Evolutionary conservation across 2,329 filamentous ascomycete genomes (phyloP).

Genomic region (Penicillium psychrosexuale): DNA sequence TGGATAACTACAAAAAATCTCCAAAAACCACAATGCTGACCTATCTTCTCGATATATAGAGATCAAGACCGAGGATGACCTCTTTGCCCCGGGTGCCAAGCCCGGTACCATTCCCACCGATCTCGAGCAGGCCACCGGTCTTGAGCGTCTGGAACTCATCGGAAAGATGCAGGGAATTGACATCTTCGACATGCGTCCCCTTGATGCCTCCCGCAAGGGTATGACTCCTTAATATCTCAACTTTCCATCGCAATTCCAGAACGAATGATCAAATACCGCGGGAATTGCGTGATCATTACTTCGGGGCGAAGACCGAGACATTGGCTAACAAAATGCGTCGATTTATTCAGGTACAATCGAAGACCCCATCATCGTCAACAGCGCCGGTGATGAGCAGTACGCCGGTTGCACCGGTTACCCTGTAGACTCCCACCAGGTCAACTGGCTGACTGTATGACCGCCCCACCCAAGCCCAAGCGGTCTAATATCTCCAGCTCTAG

Average conservation of each 20-base stretch:
- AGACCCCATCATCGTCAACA: slow-evolving; percentile 85
- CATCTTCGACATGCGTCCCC: slow-evolving; percentile 95
- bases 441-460: slow-evolving; percentile 78
- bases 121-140: slow-evolving; percentile 91
- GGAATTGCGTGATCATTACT: neutral
- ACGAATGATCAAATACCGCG: neutral
- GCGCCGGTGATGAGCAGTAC: slow-evolving; percentile 94
- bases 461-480: neutral
- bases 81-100: slow-evolving; percentile 76
- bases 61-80: slow-evolving; percentile 76
- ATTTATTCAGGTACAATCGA: slow-evolving; percentile 69
- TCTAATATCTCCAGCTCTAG: neutral
- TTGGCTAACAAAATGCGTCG: slow-evolving; percentile 8
- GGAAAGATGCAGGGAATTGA: slow-evolving; percentile 99
- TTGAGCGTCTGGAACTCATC: slow-evolving; percentile 97
- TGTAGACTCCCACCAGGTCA: slow-evolving; percentile 83
- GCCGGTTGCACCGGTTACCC: slow-evolving; percentile 93
- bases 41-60: slow-evolving; percentile 56
- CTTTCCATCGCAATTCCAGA: neutral
- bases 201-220: slow-evolving; percentile 88
- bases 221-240: slow-evolving; percentile 32
- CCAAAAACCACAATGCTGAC: slow-evolving; percentile 11
- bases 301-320: neutral
- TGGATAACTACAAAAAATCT: neutral
- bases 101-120: slow-evolving; percentile 87